Evolutionary conservation across 805 yeast species (phyloP), one percentile per base, ranked within the genome.

Genomic region (Kazachstania bromeliacearum): DNA sequence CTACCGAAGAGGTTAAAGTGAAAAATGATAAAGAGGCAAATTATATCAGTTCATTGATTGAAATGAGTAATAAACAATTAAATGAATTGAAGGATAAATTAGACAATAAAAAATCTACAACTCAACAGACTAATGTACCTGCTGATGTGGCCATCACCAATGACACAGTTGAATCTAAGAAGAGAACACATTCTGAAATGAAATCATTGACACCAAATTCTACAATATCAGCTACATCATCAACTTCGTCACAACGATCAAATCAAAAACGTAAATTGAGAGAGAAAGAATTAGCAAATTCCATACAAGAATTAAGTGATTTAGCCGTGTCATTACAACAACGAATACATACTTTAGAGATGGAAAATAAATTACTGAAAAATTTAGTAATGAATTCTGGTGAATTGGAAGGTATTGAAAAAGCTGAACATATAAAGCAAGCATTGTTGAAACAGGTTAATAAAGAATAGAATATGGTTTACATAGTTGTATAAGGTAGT

Each of bases 341-440:
- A 51, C 78, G 77, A 54, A 75, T 92, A 40, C 77, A 77, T 58
- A 84, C 89, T 38, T 64, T 89, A 46, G 94, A 88, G 62, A 84
- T 85, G 94, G 98, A 89, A 63, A 89, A 89, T 63, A 74, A 77
- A 53, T 70, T 94, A 59, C 68, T 89, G 48, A 75, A 84, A 63
- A 83, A 81, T 54, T 64, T 92, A 46, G 88, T 89, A 2, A 19
- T 26, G 7, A 31, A 36, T 31, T 31, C 31, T 6, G 35, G 16
- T 20, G 39, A 73, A 37, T 46, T 53, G 17, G 68, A 70, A 44
- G 74, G 71, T 39, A 60, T 64, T 17, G 73, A 70, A 40, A 73
- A 75, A 39, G 61, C 75, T 4, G 33, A 34, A 14, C 14, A 25
- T 26, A 26, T 33, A 7, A 33, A 33, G 14, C 30, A 33, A 33